A percentile compares a stretch with the other conserved stretches of the same genome.
phyloP scores from a whole-genome alignment of 768 basidiomycete genomes.

The Suillus lakei region DNA sequence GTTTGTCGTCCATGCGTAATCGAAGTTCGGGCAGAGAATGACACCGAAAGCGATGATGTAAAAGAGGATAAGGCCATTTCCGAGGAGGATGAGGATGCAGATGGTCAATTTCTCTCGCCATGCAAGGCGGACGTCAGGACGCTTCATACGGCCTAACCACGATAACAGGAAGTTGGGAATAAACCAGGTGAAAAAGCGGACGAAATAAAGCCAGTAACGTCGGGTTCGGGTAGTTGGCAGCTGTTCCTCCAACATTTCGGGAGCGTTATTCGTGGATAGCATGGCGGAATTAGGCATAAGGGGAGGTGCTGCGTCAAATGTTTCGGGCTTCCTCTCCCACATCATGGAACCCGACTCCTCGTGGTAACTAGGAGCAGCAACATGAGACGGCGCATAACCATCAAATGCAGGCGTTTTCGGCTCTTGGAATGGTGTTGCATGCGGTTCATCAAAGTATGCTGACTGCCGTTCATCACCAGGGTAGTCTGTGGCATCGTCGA shows the following conservation, averaged over 20 bases:
- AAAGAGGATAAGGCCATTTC: constrained; percentile 62
- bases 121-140: constrained; percentile 67
- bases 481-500: constrained; percentile 45
- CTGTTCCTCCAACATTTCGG: constrained; percentile 53
- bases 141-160: constrained; percentile 65
- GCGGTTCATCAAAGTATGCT: constrained; percentile 37
- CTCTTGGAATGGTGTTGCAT: constrained; percentile 32
- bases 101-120: constrained; percentile 76
- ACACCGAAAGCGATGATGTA: constrained; percentile 68
- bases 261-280: constrained; percentile 47
- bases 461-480: constrained; percentile 36
- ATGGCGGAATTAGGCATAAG: constrained; percentile 41
- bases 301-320: constrained; percentile 34
- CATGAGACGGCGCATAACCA: constrained; percentile 25
- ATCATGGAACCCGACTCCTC: constrained; percentile 42
- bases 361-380: constrained; percentile 26
- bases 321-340: constrained; percentile 49
- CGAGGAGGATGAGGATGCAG: constrained; percentile 57
- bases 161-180: constrained; percentile 57
- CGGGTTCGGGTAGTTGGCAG: constrained; percentile 59
- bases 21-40: constrained; percentile 64
- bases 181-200: constrained; percentile 57
- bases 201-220: constrained; percentile 62
- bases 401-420: constrained; percentile 34
- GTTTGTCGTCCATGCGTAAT: constrained; percentile 58